Evolutionary conservation across 257 asterid species (phyloP).

Genomic region (Lantana camara): DNA sequence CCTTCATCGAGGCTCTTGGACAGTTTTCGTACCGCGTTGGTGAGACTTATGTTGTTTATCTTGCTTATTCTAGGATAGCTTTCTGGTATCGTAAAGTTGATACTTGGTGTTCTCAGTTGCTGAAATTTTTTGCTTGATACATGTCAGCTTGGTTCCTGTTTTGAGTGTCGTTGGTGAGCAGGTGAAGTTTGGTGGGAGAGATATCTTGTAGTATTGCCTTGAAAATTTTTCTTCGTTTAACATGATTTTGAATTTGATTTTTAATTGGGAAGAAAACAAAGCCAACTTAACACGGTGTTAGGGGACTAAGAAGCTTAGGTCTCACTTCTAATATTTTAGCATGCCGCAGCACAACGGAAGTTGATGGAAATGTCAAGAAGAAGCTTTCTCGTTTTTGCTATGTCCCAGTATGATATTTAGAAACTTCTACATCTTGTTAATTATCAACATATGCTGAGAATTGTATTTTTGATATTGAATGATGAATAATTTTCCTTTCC

Average conservation of each 20-base stretch:
- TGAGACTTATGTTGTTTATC: slow-evolving; percentile 33
- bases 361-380: slow-evolving; percentile 67
- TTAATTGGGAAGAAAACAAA: slow-evolving; percentile 80
- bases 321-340: slow-evolving; percentile 82
- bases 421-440: slow-evolving; percentile 3
- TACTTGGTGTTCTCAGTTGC: slow-evolving; percentile 54
- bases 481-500: slow-evolving; percentile 20
- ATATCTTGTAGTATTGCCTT: slow-evolving; percentile 9
- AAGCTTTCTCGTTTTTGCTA: slow-evolving; percentile 87
- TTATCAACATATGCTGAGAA: slow-evolving; percentile 21
- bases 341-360: slow-evolving; percentile 89
- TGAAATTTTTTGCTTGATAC: slow-evolving; percentile 89
- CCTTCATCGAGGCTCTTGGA: slow-evolving; percentile 91
- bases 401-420: slow-evolving; percentile 60
- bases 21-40: slow-evolving; percentile 93
- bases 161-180: slow-evolving; percentile 88
- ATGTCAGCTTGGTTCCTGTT: slow-evolving; percentile 96
- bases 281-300: slow-evolving; percentile 96
- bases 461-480: slow-evolving; percentile 5
- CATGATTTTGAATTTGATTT: slow-evolving; percentile 16
- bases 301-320: slow-evolving; percentile 90
- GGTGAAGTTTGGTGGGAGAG: slow-evolving; percentile 44
- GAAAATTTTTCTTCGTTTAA: slow-evolving; percentile 11
- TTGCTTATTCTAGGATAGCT: slow-evolving; percentile 9
- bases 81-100: slow-evolving; percentile 12